Percentiles rank a stretch among this genome's conserved stretches.
phyloP scores from a whole-genome alignment of 2,329 filamentous ascomycete species.

The Calonectria hongkongensis region DNA sequence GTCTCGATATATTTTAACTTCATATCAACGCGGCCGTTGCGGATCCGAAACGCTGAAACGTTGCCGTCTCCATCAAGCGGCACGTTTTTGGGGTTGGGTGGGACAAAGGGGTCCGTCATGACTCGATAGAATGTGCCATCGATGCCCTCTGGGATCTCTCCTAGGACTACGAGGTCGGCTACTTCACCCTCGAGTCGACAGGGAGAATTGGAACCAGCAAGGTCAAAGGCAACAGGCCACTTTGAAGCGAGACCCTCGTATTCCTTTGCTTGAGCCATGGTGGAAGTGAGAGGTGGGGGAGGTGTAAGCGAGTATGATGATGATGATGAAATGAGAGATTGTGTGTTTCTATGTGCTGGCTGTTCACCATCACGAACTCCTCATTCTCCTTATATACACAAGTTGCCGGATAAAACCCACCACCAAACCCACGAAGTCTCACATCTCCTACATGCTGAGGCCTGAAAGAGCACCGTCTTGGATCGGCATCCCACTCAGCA shows the following conservation, averaged over 20 bases:
- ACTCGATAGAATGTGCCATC: constrained; percentile 56
- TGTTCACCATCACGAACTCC: too few relatives aligned
- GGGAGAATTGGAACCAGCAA: constrained; percentile 31
- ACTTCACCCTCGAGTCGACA: constrained; percentile 42
- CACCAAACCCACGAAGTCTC: neutral
- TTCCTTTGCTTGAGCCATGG: constrained; percentile 11
- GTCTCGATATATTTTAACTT: constrained; percentile 63
- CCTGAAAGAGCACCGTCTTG: neutral
- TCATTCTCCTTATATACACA: neutral
- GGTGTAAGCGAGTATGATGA: neutral
- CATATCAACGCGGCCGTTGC: constrained; percentile 59
- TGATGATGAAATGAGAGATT: neutral
- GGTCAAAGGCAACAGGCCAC: constrained; percentile 35
- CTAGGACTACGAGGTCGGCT: constrained; percentile 42
- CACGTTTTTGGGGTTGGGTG: constrained; percentile 59
- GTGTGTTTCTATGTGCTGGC: neutral
- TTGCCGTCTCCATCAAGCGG: constrained; percentile 64
- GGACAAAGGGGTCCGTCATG: constrained; percentile 64
- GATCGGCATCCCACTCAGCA: neutral
- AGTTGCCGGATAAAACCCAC: constrained; percentile 15
- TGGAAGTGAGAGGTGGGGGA: neutral
- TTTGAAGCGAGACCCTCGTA: constrained; percentile 31
- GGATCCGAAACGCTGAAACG: constrained; percentile 60
- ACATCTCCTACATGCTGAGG: neutral
- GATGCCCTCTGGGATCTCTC: constrained; percentile 48